These are phyloP conservation scores for Parafenestella ontariensis DNA, from an alignment of 2,329 filamentous ascomycete genomes.

Conservation along the genomic window DNA sequence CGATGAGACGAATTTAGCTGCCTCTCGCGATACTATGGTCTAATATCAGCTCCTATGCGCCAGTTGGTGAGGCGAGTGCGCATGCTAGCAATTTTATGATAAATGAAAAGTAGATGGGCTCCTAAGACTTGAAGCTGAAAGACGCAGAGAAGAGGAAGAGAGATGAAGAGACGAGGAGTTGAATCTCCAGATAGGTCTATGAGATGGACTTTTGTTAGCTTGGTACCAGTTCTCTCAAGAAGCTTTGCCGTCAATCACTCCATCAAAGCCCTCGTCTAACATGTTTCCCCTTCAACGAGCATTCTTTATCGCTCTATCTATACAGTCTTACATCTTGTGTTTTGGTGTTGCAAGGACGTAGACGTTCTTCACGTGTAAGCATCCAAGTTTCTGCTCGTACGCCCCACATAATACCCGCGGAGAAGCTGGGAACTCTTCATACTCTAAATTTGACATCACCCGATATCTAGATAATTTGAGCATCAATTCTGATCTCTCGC, in stretches of 20 bases:
- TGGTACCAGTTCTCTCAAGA: not conserved
- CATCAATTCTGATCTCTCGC: not conserved
- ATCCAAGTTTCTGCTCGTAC: not conserved
- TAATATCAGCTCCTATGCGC: too few species aligned
- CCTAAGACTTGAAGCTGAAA: not conserved
- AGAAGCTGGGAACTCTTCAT: not conserved
- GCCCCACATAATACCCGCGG: slow-evolving; percentile 8
- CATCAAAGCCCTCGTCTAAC: too few species aligned
- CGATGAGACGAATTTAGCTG: too few species aligned
- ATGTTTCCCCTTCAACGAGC: not conserved
- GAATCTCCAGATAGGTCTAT: too few species aligned
- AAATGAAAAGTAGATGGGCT: too few species aligned
- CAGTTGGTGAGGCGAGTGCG: too few species aligned
- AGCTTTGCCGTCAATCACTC: not conserved
- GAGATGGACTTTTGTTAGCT: too few species aligned
- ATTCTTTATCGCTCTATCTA: too few species aligned
- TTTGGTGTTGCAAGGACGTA: not conserved
- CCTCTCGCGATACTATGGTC: too few species aligned
- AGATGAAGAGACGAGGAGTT: not conserved
- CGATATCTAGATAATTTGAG: not conserved
- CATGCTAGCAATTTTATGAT: too few species aligned
- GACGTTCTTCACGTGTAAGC: not conserved
- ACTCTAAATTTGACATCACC: slow-evolving; percentile 2
- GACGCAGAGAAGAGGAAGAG: not conserved
- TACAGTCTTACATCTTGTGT: not conserved